phyloP scores from a whole-genome alignment of 106 monocot genomes.

The Dendrobium catenatum region DNA sequence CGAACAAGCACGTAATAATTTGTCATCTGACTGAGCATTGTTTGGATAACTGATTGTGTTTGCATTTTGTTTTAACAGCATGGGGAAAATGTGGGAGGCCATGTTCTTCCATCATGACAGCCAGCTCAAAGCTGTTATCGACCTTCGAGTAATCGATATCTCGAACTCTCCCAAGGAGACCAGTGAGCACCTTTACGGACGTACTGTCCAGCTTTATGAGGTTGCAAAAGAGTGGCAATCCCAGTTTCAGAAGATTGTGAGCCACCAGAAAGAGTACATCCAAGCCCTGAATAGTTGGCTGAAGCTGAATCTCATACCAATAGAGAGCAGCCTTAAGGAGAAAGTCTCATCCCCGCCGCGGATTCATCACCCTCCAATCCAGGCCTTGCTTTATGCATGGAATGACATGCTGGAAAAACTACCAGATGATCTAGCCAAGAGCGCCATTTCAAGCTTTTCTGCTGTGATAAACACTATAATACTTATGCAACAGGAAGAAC shows the following conservation, averaged over 20 bases:
- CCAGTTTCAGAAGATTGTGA: conserved; percentile 62
- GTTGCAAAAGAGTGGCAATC: conserved; percentile 53
- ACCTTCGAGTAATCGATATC: conserved; percentile 43
- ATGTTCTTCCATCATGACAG: conserved; percentile 60
- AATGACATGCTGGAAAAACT: conserved; percentile 75
- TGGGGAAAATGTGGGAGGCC: conserved; percentile 81
- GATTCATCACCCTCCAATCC: conserved; percentile 35
- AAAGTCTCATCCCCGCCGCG: conserved; percentile 72
- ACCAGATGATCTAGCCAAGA: conserved; percentile 56
- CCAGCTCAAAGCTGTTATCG: conserved; percentile 54
- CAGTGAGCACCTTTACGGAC: conserved; percentile 41
- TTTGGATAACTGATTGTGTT: neutral
- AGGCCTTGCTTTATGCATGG: conserved; percentile 59
- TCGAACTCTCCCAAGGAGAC: conserved; percentile 58
- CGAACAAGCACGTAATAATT: too few species aligned
- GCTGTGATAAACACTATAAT: conserved; percentile 59
- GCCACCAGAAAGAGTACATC: conserved; percentile 74
- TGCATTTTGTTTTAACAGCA: conserved; percentile 27
- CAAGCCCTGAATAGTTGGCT: conserved; percentile 73
- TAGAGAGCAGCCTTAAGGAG: conserved; percentile 86
- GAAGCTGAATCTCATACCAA: conserved; percentile 69
- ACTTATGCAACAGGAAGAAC: conserved; percentile 63
- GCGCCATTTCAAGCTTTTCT: conserved; percentile 52
- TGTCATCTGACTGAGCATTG: neutral
- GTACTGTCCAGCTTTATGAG: conserved; percentile 46